Base-by-base conservation (phyloP, 2,329 filamentous ascomycete genomes). In the Sphaerulina musiva region DNA sequence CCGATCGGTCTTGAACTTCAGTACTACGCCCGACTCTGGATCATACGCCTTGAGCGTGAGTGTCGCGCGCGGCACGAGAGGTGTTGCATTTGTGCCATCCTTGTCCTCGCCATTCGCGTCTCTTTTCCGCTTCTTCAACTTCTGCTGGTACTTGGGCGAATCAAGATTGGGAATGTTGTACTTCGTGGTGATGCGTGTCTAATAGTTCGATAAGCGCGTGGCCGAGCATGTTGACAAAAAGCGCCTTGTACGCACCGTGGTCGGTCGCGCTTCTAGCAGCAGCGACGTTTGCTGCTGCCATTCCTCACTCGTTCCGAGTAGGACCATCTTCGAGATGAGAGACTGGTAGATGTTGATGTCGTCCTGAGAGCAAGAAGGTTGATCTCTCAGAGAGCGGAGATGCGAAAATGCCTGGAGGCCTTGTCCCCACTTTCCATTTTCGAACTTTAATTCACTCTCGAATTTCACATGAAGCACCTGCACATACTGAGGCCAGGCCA, bases 1-100 rank as follows among this genome's bases (percentile, higher is more conserved):
- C 73, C 95, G 95, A 68, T 85, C 86, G 36, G 93, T 98, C 69
- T 82, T 80, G 77, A 96, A 97, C 74, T 96, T 95, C 59, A 98
- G 79, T 57, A 85, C 85, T 54, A 85, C 84, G 66, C 93, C 93
- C 51, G 84, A 86, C 41, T 76, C 76, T 0, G 93, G 87, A 70
- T 96, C 89, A 74, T 84, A 97, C 4, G 93, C 93, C 76, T 95
- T 97, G 57, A 98, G 75, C 3, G 84, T 85, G 48, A 98, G 84
- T 52, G 78, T 81, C 60, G 86, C 90, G 60, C 80, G 79, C 4
- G 84, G 77, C 2, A 81, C 74, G 52, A 78, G 77, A 4, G 72
- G 53, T 45, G 69, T 59, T 45, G 65, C 52, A 38, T 64, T 58
- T 8, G 44, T 45, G 32, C 46, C 57, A 53, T 42, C 59, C 52